Evolutionary conservation across 371 early-diverging fungal genomes (phyloP), one percentile per base, ranked within the genome.

Genomic region (Saksenaea oblongispora): DNA sequence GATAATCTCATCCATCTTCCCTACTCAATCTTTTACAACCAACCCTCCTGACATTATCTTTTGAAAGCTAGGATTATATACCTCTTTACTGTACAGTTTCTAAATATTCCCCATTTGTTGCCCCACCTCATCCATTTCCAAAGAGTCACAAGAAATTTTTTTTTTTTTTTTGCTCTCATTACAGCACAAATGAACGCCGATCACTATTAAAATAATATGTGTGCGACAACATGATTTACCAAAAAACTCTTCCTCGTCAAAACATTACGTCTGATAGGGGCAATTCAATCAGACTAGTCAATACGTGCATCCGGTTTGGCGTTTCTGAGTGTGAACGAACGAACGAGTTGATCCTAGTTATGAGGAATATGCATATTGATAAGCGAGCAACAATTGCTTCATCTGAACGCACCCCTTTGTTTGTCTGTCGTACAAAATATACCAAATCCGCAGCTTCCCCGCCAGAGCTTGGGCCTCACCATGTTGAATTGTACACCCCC

Each of bases 61-160:
- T 47, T 47, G 51, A 47, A 47, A 47, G 24, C 51, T 47, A 47
- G 51, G 51, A 47, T 47, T 47, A 47, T 47, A 47, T 47, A 47
- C 24, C 17, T 22, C 51, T 47, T 47, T 47, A 22, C 22, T 47
- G 51, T 47, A 47, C 51, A 47, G 51, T 47, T 47, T 22, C 24
- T 47, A 47, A 47, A 47, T 47, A 47, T 47, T 47, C 51, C 51
- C 51, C 51, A 17, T 22, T 22, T 44, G n/a, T 44, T 17, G 17
- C 8, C 44, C 14, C 44, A n/a, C 11, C 4, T 44, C 17, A 44
- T 44, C 17, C 44, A 44, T 44, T 44, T 37, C 15, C 18, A 1
- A 17, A 44, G 44, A 44, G 44, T 44, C 14, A 44, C 44, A 44
- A n/a, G 11, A 44, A n/a, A n/a, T n/a, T n/a, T 0, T 41, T 41